Conservation (phyloP, 1,284 basidiomycete species). For the Ceratobasidium sp. region DNA sequence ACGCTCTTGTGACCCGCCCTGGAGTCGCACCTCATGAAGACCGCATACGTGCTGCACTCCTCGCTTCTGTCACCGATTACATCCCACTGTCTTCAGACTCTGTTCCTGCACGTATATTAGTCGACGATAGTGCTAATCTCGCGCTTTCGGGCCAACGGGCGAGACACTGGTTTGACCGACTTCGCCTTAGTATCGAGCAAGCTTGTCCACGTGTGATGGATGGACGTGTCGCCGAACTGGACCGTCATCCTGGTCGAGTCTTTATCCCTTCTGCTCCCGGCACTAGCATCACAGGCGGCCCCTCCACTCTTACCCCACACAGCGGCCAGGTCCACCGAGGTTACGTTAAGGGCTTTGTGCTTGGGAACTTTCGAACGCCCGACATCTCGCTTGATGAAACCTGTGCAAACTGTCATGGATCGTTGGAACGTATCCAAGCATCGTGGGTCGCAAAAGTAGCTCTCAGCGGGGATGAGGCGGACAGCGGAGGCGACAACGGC, state of each 20-base stretch:
- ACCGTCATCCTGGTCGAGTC: constrained; percentile 13
- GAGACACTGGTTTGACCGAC: constrained; percentile 19
- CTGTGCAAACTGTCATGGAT: neutral
- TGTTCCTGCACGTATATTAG: constrained; percentile 20
- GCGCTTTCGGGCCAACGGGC: constrained; percentile 16
- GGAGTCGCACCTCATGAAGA: constrained; percentile 21
- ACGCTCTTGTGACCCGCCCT: constrained; percentile 15
- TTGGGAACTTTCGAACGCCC: constrained; percentile 23
- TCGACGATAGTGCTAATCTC: neutral
- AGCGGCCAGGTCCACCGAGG: neutral
- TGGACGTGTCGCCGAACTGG: constrained; percentile 5
- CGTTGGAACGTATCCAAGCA: constrained; percentile 10
- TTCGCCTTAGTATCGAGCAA: constrained; percentile 12
- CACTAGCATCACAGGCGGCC: neutral
- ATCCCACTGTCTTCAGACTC: neutral
- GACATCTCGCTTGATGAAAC: constrained; percentile 7
- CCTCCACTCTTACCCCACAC: constrained; percentile 3
- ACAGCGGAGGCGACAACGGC: neutral
- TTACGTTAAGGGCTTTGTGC: neutral
- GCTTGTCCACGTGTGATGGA: constrained; percentile 19
- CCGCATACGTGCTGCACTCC: constrained; percentile 14
- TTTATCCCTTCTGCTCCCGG: constrained; percentile 17
- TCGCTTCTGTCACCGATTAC: neutral
- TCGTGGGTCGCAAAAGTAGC: constrained; percentile 25
- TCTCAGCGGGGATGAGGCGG: neutral